phyloP scores from a whole-genome alignment of 805 yeast species.

The Cyberlindnera petersonii region DNA sequence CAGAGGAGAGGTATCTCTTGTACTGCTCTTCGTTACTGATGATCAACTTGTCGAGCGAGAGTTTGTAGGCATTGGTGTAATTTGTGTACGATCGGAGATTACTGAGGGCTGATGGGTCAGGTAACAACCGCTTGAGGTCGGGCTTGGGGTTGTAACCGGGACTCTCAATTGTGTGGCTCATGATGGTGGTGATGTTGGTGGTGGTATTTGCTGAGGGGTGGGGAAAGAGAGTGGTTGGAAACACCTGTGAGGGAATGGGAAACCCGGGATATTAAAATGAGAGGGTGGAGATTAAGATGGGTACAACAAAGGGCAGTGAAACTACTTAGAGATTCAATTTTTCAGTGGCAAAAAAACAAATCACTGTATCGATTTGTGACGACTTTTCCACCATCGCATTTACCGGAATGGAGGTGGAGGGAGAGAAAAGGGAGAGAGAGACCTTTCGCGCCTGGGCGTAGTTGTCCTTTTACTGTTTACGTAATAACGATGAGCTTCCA shows the following conservation, averaged over 20 bases:
- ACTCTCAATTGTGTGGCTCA: neutral
- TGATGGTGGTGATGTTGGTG: neutral
- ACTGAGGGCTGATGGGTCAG: constrained; percentile 45
- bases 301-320: too few species aligned
- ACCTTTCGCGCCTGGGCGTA: too few species aligned
- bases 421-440: too few species aligned
- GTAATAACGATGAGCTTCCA: neutral
- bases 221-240: neutral
- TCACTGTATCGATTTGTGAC: too few species aligned
- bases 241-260: too few species aligned
- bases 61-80: constrained; percentile 49
- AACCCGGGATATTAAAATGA: too few species aligned
- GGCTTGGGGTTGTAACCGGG: constrained; percentile 47
- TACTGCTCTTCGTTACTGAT: constrained; percentile 28
- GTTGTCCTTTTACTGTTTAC: too few species aligned
- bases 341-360: neutral
- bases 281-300: too few species aligned
- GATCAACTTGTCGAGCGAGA: constrained; percentile 45
- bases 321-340: neutral
- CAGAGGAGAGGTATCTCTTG: constrained; percentile 6
- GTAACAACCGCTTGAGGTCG: constrained; percentile 50
- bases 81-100: constrained; percentile 48
- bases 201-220: neutral
- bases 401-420: neutral
- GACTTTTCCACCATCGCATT: neutral